Evolutionary conservation across 805 yeast species (phyloP).

Genomic region (Metschnikowia santaceciliae): DNA sequence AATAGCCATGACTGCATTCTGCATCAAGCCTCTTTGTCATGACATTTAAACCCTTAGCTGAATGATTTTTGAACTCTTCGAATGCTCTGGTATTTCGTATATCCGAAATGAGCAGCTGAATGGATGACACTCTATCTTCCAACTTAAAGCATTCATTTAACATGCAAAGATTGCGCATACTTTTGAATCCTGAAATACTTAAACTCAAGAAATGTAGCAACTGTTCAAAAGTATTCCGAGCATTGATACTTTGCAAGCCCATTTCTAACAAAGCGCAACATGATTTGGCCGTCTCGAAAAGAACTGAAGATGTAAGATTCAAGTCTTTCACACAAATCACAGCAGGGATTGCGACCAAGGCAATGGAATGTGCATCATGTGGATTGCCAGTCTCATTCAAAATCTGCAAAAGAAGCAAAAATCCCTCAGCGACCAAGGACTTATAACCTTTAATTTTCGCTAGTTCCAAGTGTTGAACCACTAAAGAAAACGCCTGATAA

Average conservation of each 20-base stretch:
- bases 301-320: constrained; percentile 34
- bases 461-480: constrained; percentile 46
- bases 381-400: constrained; percentile 38
- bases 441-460: constrained; percentile 46
- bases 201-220: constrained; percentile 37
- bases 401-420: constrained; percentile 43
- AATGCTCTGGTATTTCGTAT: constrained; percentile 8
- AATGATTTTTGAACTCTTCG: constrained; percentile 12
- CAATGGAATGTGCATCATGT: constrained; percentile 42
- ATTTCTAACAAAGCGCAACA: constrained; percentile 18
- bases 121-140: constrained; percentile 22
- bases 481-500: constrained; percentile 46
- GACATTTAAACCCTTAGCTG: constrained; percentile 13
- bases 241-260: constrained; percentile 1
- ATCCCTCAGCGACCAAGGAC: constrained; percentile 43
- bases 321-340: constrained; percentile 38
- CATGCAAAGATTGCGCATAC: constrained; percentile 34
- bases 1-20: constrained; percentile 11
- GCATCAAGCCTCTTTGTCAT: constrained; percentile 10
- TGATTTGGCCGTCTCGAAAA: constrained; percentile 28
- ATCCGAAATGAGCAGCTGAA: constrained; percentile 5
- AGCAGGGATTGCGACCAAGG: constrained; percentile 42
- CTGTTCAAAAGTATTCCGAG: constrained; percentile 22
- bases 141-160: constrained; percentile 37
- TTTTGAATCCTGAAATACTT: constrained; percentile 44